Conservation (phyloP, 2,329 filamentous ascomycete species). For the Colletotrichum tamarilloi region DNA sequence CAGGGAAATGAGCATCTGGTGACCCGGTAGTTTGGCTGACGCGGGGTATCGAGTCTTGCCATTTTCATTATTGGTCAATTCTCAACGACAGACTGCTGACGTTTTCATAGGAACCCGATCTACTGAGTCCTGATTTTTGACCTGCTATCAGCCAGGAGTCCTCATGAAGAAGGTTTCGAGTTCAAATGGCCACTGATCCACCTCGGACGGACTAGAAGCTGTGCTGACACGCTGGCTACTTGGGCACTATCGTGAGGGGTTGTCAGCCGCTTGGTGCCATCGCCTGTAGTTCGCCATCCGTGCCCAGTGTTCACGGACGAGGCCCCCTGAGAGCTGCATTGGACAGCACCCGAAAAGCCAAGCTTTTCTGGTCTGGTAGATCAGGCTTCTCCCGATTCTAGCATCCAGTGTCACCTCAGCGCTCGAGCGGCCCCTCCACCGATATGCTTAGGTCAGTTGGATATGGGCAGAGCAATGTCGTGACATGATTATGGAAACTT, state of each 20-base stretch:
- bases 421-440: conserved; percentile 1
- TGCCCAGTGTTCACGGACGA: conserved; percentile 17
- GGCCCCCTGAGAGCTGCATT: conserved; percentile 1
- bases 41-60: conserved; percentile 8
- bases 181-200: neutral
- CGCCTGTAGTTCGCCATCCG: conserved; percentile 11
- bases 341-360: neutral
- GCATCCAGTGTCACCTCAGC: conserved; percentile 3
- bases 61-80: neutral
- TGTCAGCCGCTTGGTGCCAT: neutral
- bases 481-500: too few species aligned
- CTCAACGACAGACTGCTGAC: neutral
- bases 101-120: neutral
- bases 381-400: conserved; percentile 14
- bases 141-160: neutral
- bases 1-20: conserved; percentile 11
- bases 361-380: conserved; percentile 23
- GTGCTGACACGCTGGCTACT: neutral
- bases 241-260: neutral
- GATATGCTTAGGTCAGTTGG: neutral
- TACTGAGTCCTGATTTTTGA: neutral
- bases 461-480: neutral
- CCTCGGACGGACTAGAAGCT: neutral
- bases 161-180: neutral
- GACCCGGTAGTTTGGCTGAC: conserved; percentile 20